Percentiles rank a stretch among this genome's conserved stretches.
Evolutionary conservation across 371 early-diverging fungal genomes (phyloP).

Genomic region (Parasitella parasitica): DNA sequence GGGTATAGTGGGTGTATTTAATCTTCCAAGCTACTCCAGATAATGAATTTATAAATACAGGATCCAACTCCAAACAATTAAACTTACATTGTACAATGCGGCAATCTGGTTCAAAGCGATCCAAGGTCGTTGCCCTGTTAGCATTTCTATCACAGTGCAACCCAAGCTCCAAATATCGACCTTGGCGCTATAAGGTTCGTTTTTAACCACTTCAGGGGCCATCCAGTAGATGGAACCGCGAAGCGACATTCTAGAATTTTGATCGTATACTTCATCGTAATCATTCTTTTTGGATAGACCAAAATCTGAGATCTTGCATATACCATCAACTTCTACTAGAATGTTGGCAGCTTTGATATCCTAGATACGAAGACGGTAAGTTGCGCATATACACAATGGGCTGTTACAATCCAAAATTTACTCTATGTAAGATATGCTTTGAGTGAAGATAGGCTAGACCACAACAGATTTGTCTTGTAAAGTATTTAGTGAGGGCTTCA

Average conservation of each 20-base stretch:
- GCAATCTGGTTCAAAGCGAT: slow-evolving; percentile 64
- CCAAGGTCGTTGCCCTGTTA: slow-evolving; percentile 91
- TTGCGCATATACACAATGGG: too few species aligned
- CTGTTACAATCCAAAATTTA: not conserved
- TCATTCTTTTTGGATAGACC: slow-evolving; percentile 88
- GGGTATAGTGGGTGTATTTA: slow-evolving; percentile 69
- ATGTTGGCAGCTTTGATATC: slow-evolving; percentile 98
- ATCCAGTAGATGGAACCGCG: slow-evolving; percentile 84
- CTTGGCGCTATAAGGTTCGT: slow-evolving; percentile 74
- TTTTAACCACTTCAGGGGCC: slow-evolving; percentile 92
- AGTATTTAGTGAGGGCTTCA: slow-evolving; percentile 74
- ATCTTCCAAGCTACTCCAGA: slow-evolving; percentile 41
- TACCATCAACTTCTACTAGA: slow-evolving; percentile 78
- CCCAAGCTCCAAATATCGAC: slow-evolving; percentile 84
- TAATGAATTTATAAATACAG: not conserved
- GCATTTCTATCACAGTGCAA: slow-evolving; percentile 89
- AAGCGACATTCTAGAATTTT: slow-evolving; percentile 56
- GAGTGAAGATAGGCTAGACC: slow-evolving; percentile 92
- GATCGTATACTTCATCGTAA: slow-evolving; percentile 52
- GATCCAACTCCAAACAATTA: not conserved
- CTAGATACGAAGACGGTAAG: slow-evolving; percentile 12
- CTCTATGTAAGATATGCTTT: slow-evolving; percentile 84
- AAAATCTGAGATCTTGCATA: slow-evolving; percentile 97
- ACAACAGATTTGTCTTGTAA: slow-evolving; percentile 82
- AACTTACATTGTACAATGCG: slow-evolving; percentile 66